Percentiles rank a stretch among this genome's conserved stretches.
Conservation (phyloP, 441 rosid genomes). For the Arabidopsis hybrid region DNA sequence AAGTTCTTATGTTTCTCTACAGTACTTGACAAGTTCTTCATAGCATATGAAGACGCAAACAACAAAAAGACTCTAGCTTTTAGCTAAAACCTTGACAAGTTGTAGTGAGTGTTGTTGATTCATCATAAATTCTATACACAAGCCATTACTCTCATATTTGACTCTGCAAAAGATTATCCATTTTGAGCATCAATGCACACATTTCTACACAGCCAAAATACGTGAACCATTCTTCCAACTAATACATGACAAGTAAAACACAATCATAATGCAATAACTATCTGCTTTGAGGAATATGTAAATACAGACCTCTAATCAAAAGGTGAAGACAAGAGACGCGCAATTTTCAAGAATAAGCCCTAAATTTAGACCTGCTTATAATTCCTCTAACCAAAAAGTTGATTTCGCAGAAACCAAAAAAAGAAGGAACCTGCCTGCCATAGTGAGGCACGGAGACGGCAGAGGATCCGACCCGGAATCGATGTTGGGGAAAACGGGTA, state of each 20-base stretch:
- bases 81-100: conserved; percentile 14
- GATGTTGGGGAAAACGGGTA: conserved; percentile 9
- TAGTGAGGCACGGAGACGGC: not conserved
- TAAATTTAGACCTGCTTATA: not conserved
- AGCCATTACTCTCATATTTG: not conserved
- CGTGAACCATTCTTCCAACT: not conserved
- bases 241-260: not conserved
- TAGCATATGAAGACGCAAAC: not conserved
- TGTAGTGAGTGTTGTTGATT: conserved; percentile 1
- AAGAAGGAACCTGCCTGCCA: conserved; percentile 31
- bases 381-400: not conserved
- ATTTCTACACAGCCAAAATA: not conserved
- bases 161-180: not conserved
- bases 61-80: conserved; percentile 2
- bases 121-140: not conserved
- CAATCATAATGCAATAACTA: not conserved
- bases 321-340: not conserved
- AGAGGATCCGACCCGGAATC: conserved; percentile 32
- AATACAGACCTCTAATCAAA: not conserved
- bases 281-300: not conserved
- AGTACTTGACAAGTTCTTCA: not conserved
- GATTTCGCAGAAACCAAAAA: not conserved
- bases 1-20: conserved; percentile 5
- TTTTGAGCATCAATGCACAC: not conserved
- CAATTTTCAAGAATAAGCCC: not conserved